Base-by-base conservation (phyloP, 2,329 filamentous ascomycete species). In the Apiospora marii region DNA sequence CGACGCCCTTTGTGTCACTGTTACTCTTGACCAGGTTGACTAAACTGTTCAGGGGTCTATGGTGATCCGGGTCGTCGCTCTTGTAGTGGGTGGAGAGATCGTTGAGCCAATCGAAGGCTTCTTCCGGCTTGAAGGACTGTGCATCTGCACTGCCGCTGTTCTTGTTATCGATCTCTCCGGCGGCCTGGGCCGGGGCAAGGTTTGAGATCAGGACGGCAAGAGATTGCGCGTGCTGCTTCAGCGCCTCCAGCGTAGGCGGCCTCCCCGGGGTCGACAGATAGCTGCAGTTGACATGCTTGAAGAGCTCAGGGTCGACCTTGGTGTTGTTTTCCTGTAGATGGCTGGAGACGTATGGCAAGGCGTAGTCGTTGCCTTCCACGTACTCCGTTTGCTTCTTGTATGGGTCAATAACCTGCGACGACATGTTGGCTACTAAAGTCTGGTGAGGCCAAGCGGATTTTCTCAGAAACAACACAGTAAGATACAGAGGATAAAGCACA, bases 151-250 rank as follows among this genome's bases (percentile, higher is more conserved):
- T 72, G 24, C 49, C 67, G n/a, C 70, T 67, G 22, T 75, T 77
- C 3, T 75, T 75, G 12, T 76, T 75, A 30, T 82, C 75, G n/a
- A 84, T 76, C 22, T 82, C 78, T 67, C 78, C 77, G 1, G 76
- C 75, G 13, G 74, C 75, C 8, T 81, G 78, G 12, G 82, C 84
- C 5, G 87, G 82, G 3, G 82, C 83, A 14, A 91, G 79, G 58
- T 82, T 80, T 3, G 83, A 83, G 74, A 91, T 89, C 68, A 91
- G 82, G 19, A 86, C 83, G 46, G 83, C 81, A 22, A 91, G 84
- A n/a, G 87, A 86, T 71, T 91, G 89, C 0, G 88, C 87, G 74
- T 91, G 89, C 76, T 89, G 86, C 79, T 91, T 91, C 48, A 91
- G 83, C 1, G 87, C 83, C 0, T 87, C 80, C n/a, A 91, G 82